Conservation (phyloP, 2,329 filamentous ascomycete species). For the Scedosporium minutisporum region DNA sequence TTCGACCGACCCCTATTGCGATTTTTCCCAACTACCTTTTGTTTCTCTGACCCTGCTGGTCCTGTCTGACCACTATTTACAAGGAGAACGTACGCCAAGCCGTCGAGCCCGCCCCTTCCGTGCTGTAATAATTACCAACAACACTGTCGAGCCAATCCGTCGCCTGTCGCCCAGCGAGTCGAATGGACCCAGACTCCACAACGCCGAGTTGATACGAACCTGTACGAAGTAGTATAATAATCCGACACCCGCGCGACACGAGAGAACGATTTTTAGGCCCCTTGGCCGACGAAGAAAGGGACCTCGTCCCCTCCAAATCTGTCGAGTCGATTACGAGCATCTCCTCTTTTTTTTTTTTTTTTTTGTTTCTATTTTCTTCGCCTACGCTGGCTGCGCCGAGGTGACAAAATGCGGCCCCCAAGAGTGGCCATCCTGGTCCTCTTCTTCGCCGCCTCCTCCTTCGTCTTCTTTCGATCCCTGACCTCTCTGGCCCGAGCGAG, state of each 20-base stretch:
- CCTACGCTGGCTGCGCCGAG: conserved; percentile 8
- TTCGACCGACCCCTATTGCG: no score
- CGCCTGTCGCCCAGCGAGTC: background rate
- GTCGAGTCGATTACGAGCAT: background rate
- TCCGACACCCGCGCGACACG: background rate
- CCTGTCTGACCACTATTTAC: no score
- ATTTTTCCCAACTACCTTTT: no score
- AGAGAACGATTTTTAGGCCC: background rate
- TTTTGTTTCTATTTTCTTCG: background rate
- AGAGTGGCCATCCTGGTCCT: conserved; percentile 44
- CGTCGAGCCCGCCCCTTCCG: background rate
- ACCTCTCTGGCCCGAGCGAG: conserved; percentile 23
- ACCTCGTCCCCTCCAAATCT: background rate
- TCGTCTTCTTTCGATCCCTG: conserved; percentile 45
- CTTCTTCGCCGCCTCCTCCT: conserved; percentile 43
- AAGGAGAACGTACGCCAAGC: background rate
- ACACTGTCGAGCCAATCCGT: background rate
- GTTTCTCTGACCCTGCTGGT: no score
- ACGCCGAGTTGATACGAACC: background rate
- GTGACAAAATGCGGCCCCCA: conserved; percentile 41
- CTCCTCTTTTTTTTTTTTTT: conserved; percentile 8
- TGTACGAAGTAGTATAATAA: background rate
- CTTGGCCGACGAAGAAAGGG: conserved; percentile 2
- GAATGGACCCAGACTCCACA: background rate
- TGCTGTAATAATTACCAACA: background rate